Percentiles rank a stretch among this genome's conserved stretches.
Evolutionary conservation across 169 alveolate genomes (phyloP).

Genomic region (Cryptosporidium felis): DNA sequence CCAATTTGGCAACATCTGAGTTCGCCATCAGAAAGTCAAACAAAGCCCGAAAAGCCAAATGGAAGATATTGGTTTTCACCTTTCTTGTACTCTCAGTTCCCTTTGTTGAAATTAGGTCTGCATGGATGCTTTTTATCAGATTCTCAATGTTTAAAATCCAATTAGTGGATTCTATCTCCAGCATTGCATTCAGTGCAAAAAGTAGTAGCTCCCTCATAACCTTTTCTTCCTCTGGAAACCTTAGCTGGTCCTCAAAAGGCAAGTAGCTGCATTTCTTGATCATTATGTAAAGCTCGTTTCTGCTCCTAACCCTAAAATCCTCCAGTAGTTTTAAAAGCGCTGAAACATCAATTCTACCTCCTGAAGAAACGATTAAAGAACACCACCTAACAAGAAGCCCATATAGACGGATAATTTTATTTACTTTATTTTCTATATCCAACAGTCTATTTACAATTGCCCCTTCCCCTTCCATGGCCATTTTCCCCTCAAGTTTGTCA

Average conservation of each 20-base stretch:
- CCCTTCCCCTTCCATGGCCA: too few relatives aligned
- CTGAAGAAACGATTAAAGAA: background rate
- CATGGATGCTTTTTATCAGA: background rate
- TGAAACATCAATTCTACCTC: background rate
- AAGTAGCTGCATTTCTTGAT: constrained; percentile 8
- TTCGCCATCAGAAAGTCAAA: too few relatives aligned
- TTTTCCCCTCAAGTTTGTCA: too few relatives aligned
- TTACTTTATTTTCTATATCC: background rate
- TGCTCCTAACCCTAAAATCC: background rate
- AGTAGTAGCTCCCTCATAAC: background rate
- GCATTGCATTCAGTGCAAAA: background rate
- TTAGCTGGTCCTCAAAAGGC: constrained; percentile 29
- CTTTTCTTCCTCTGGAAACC: background rate
- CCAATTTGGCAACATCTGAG: too few relatives aligned
- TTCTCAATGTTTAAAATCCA: background rate
- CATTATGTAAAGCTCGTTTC: background rate
- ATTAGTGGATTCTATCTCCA: background rate
- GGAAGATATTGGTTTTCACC: too few relatives aligned
- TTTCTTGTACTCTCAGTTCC: too few relatives aligned
- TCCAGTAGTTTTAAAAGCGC: background rate
- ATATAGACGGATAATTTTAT: background rate
- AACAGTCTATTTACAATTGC: too few relatives aligned
- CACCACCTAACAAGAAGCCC: background rate
- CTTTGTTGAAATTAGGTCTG: background rate
- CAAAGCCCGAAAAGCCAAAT: too few relatives aligned